Percentiles rank a stretch among this genome's conserved stretches.
phyloP scores from a whole-genome alignment of 345 rosid genomes.

The Leavenworthia alabamica region DNA sequence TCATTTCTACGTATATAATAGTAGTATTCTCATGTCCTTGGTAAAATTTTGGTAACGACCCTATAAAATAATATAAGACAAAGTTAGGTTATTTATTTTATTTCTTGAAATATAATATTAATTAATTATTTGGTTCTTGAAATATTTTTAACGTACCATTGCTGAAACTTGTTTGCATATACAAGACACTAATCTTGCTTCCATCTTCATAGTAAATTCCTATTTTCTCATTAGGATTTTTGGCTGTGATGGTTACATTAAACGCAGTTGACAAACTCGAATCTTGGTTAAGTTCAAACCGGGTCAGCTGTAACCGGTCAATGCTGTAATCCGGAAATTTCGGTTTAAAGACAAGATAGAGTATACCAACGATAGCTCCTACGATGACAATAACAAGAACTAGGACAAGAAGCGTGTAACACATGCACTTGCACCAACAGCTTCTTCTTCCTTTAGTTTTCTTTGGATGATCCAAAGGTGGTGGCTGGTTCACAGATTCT shows the following conservation, averaged over 20 bases:
- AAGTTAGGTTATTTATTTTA: background rate
- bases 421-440: slow-evolving; percentile 55
- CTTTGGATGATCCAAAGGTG: slow-evolving; percentile 27
- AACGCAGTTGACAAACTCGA: slow-evolving; percentile 52
- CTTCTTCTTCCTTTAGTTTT: slow-evolving; percentile 47
- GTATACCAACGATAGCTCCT: slow-evolving; percentile 43
- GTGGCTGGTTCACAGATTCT: slow-evolving; percentile 10
- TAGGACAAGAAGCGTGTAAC: slow-evolving; percentile 54
- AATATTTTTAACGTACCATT: slow-evolving; percentile 25
- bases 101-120: background rate
- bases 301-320: slow-evolving; percentile 50
- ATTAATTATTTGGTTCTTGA: background rate
- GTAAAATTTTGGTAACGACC: slow-evolving; percentile 78
- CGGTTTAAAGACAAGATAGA: slow-evolving; percentile 69
- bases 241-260: slow-evolving; percentile 55
- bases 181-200: slow-evolving; percentile 60
- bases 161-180: slow-evolving; percentile 43
- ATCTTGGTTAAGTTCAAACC: slow-evolving; percentile 34
- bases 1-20: slow-evolving; percentile 44
- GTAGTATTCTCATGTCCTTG: slow-evolving; percentile 90
- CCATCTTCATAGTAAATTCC: slow-evolving; percentile 82
- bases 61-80: slow-evolving; percentile 13
- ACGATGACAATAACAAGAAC: slow-evolving; percentile 41
- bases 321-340: slow-evolving; percentile 63
- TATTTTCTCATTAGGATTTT: slow-evolving; percentile 64